Base-by-base conservation (phyloP, 2,329 filamentous ascomycete genomes). In the Nemania sp. region DNA sequence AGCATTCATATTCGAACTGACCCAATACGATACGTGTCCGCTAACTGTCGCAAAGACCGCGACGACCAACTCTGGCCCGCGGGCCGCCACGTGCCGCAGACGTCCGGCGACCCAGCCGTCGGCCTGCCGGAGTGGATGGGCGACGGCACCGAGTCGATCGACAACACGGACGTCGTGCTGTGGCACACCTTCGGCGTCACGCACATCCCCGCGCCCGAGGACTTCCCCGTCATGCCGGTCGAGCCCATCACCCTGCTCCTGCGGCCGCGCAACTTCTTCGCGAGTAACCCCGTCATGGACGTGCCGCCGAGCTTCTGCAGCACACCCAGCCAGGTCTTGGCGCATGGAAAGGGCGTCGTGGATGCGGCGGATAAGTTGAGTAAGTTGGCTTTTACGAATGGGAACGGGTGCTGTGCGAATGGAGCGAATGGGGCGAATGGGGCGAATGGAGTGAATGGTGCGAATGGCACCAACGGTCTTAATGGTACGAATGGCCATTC, bases 131-230 rank as follows among this genome's bases (percentile, higher is more conserved):
- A 85, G 61, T 93, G 90, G 90, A 87, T 94, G 62, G 84, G 83
- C 20, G 83, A 91, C 56, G 85, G 88, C 11, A 75, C 75, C 40
- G 83, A 81, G 52, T 81, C 77, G 22, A 85, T 96, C 61, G 89
- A 88, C 50, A 88, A 96, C 76, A 89, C 86, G 0, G 90, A 97
- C 68, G 75, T 96, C 24, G 91, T 97, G 1, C 81, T 96, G 14
- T 97, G 91, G 91, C 91, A 96, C 74, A 96, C 91, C 0, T 97
- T 96, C 66, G 92, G 92, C 30, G 79, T 96, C 30, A 93, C 88
- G 0, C 92, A 96, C 70, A 93, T 96, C 77, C 91, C 92, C 0
- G 77, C 89, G 0, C 91, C 91, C 0, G 92, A 97, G 69, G 92
- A 96, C 72, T 96, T 90, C 76, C 92, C 92, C 24, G 80, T 96